phyloP scores from a whole-genome alignment of 208 protist genomes.

The Acanthamoeba lenticulata region DNA sequence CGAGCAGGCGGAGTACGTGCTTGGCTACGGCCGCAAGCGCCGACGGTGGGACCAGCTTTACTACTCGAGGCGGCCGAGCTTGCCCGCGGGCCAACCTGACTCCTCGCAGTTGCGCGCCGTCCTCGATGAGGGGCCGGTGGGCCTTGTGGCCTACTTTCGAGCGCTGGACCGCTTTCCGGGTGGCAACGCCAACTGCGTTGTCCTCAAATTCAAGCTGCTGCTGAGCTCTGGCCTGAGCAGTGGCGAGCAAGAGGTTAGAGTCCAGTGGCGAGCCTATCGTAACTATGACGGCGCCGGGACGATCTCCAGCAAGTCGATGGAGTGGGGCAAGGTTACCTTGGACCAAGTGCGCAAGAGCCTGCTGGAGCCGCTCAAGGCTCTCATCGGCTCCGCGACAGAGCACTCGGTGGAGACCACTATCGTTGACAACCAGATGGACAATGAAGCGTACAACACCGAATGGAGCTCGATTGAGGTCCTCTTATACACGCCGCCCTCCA shows the following conservation, averaged over 20 bases:
- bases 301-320: background rate
- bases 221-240: background rate
- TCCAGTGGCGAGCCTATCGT: background rate
- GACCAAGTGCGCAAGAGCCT: background rate
- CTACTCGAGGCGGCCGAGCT: background rate
- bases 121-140: background rate
- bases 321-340: background rate
- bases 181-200: background rate
- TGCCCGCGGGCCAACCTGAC: background rate
- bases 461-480: slow-evolving; percentile 38
- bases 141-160: slow-evolving; percentile 34
- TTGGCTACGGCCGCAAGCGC: background rate
- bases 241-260: background rate
- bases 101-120: background rate
- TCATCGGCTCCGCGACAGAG: background rate
- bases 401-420: slow-evolving; percentile 4
- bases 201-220: slow-evolving; percentile 27
- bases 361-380: background rate
- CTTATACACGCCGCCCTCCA: background rate
- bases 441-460: background rate
- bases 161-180: slow-evolving; percentile 33
- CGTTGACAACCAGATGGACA: background rate
- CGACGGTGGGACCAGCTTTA: background rate
- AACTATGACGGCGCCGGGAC: background rate
- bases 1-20: background rate